Evolutionary conservation across 345 rosid genomes (phyloP).

Genomic region (Rhizophora mangle): DNA sequence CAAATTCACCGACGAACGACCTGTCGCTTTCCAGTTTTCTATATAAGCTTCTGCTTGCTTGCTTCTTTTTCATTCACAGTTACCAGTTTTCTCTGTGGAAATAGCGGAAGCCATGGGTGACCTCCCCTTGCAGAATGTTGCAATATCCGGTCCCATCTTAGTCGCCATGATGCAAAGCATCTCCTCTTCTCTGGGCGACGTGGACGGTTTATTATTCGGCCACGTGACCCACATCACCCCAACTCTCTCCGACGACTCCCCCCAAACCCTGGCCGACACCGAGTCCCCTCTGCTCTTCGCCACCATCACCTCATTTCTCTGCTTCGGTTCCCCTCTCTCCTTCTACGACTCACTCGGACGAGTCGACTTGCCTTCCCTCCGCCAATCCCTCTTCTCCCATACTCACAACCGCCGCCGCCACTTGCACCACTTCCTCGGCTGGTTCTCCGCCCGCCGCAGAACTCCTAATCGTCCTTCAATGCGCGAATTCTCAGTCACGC

Average conservation of each 20-base stretch:
- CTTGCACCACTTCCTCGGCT: slow-evolving; percentile 58
- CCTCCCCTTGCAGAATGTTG: slow-evolving; percentile 49
- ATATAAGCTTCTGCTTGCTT: neutral
- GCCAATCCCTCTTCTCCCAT: slow-evolving; percentile 24
- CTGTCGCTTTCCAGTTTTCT: too few species aligned
- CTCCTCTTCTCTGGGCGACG: slow-evolving; percentile 62
- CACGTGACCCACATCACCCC: slow-evolving; percentile 55
- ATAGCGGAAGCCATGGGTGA: slow-evolving; percentile 44
- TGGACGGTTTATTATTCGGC: slow-evolving; percentile 82
- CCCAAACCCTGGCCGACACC: slow-evolving; percentile 33
- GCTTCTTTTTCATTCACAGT: neutral
- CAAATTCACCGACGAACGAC: too few species aligned
- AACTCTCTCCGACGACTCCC: slow-evolving; percentile 66
- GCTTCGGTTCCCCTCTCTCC: slow-evolving; percentile 56
- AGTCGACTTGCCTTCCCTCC: slow-evolving; percentile 25
- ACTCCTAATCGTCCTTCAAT: slow-evolving; percentile 69
- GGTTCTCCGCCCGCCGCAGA: slow-evolving; percentile 80
- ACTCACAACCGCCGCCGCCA: slow-evolving; percentile 21
- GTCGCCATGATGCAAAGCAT: slow-evolving; percentile 72
- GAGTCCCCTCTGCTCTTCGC: slow-evolving; percentile 49
- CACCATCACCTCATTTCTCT: slow-evolving; percentile 59
- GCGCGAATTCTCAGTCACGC: slow-evolving; percentile 60
- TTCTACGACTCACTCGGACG: slow-evolving; percentile 67
- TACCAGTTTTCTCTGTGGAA: neutral
- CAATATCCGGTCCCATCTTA: slow-evolving; percentile 72